phyloP scores from a whole-genome alignment of 176 grass and related monocot genomes.

The Avena atlantica region DNA sequence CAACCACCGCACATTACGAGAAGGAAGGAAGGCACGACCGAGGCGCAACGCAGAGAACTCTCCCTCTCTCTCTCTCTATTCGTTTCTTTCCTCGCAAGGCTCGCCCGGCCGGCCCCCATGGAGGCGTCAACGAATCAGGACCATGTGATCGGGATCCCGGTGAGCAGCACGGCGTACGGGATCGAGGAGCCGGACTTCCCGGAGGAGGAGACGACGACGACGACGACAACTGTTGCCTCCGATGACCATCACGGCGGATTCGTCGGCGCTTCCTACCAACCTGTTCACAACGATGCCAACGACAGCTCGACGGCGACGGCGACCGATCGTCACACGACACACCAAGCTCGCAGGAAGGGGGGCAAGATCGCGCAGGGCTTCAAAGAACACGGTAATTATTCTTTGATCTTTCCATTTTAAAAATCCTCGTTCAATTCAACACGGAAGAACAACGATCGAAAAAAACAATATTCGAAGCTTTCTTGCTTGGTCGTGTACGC shows the following conservation, averaged over 20 bases:
- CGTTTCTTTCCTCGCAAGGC: constrained; percentile 8
- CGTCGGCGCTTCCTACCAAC: constrained; percentile 35
- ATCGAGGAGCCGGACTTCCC: constrained; percentile 68
- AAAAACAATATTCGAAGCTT: not conserved
- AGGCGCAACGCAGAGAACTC: not conserved
- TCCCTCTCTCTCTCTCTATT: not conserved
- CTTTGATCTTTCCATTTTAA: not conserved
- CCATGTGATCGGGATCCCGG: constrained; percentile 77
- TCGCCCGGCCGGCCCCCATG: constrained; percentile 11
- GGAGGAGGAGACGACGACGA: not conserved
- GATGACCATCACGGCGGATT: not conserved
- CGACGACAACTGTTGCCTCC: no score
- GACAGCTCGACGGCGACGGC: not conserved
- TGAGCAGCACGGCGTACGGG: constrained; percentile 60
- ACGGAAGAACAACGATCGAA: not conserved
- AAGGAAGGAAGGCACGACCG: not conserved
- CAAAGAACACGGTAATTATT: constrained; percentile 72
- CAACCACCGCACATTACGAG: constrained; percentile 46
- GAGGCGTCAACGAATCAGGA: constrained; percentile 49
- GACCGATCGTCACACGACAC: constrained; percentile 46
- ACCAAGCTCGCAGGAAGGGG: constrained; percentile 63
- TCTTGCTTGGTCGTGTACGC: not conserved
- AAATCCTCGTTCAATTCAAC: not conserved
- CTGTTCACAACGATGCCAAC: constrained; percentile 20
- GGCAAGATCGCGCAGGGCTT: constrained; percentile 67